phyloP scores from a whole-genome alignment of 805 yeast species.

The Hanseniaspora osmophila region DNA sequence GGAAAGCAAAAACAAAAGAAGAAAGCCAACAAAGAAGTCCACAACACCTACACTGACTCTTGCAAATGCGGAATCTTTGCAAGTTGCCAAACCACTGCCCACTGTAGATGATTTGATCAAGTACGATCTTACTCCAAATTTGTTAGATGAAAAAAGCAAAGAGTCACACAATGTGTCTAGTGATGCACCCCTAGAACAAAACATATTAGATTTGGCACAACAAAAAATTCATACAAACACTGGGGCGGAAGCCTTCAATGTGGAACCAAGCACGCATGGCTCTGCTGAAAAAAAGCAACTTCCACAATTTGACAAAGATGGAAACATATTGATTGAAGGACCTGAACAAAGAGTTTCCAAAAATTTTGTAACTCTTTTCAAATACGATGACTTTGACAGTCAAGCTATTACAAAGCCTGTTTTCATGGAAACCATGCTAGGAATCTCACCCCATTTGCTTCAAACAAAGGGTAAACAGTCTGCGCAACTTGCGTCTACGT shows the following conservation, averaged over 20 bases:
- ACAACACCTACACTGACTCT: not conserved
- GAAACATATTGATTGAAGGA: slow-evolving; percentile 37
- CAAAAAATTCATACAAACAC: no score
- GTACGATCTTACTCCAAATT: not conserved
- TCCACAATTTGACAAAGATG: not conserved
- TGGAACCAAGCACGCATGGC: slow-evolving; percentile 6
- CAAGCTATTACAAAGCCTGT: slow-evolving; percentile 19
- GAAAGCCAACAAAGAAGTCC: slow-evolving; percentile 21
- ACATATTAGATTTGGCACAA: no score
- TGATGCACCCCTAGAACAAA: no score
- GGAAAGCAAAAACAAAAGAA: slow-evolving; percentile 31
- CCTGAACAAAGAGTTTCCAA: slow-evolving; percentile 50
- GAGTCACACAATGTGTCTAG: no score
- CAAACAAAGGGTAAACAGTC: not conserved
- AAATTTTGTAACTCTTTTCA: slow-evolving; percentile 34
- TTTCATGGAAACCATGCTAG: slow-evolving; percentile 39
- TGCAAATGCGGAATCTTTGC: not conserved
- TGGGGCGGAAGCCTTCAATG: slow-evolving; percentile 5
- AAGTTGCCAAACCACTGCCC: no score
- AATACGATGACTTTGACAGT: slow-evolving; percentile 7
- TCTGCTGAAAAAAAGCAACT: not conserved
- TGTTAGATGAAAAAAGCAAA: no score
- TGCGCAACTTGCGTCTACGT: slow-evolving; percentile 22
- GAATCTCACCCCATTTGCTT: not conserved
- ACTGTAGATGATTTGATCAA: not conserved